Conservation (phyloP, 164 flowering plant species). For the Piper betle region DNA sequence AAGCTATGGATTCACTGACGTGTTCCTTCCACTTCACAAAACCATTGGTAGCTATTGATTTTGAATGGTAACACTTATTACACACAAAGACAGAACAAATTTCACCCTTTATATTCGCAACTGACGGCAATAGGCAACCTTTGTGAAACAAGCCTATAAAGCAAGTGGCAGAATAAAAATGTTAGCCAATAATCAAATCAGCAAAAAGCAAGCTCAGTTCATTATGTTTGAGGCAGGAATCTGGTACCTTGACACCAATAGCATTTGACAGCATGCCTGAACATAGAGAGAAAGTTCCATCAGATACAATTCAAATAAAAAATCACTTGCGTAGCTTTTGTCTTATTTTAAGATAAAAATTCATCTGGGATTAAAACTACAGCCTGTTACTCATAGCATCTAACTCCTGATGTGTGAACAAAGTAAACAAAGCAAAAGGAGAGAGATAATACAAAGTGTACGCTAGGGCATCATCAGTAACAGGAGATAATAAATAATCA, state of each 20-base stretch:
- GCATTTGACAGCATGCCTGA: slow-evolving; percentile 70
- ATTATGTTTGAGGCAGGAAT: neutral
- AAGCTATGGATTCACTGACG: slow-evolving; percentile 3
- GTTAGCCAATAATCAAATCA: neutral
- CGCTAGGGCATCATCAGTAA: neutral
- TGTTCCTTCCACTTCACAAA: neutral
- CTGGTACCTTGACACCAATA: slow-evolving; percentile 66
- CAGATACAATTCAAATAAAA: slow-evolving; percentile 7
- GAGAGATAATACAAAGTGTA: neutral
- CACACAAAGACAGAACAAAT: slow-evolving; percentile 33
- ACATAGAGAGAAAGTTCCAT: slow-evolving; percentile 11
- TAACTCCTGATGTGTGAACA: no score
- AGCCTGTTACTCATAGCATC: no score
- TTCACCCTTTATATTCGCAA: slow-evolving; percentile 18
- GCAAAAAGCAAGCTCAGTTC: neutral
- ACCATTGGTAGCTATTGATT: slow-evolving; percentile 4
- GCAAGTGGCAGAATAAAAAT: neutral
- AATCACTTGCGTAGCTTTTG: no score
- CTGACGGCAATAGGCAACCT: slow-evolving; percentile 41
- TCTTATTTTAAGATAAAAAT: no score
- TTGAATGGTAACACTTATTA: slow-evolving; percentile 35
- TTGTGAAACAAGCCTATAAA: slow-evolving; percentile 70
- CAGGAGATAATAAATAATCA: neutral
- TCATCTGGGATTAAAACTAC: no score
- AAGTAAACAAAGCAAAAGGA: neutral